Base-by-base conservation (phyloP, 805 yeast species). In the Wickerhamomyces hampshirensis region DNA sequence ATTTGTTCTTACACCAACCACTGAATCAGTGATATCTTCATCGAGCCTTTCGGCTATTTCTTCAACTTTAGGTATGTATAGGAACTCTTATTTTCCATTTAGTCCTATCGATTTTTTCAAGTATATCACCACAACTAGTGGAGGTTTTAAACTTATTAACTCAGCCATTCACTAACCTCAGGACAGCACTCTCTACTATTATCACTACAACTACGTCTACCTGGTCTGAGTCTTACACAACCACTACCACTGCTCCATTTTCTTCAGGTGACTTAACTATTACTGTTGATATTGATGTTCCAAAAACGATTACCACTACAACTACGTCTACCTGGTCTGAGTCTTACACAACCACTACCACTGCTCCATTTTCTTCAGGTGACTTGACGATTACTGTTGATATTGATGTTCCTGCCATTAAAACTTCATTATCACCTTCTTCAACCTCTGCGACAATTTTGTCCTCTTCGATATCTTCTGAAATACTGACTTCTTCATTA, bases 311-410 rank as follows among this genome's bases (percentile, higher is more conserved):
- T n/a, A 24, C 38, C 4, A 8, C 9, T n/a, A 37, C 36, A 9
- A 16, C 8, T 19, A 28, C 35, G n/a, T 28, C 28, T 19, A 15
- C 30, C 14, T 21, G 23, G 27, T 9, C 28, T 5, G 31, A n/a
- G 18, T n/a, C 17, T 10, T 23, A 11, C 18, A 21, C 31, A 18
- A 27, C 17, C 18, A 58, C 63, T 5, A 24, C 41, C 10, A 47
- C 51, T n/a, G 44, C 35, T 7, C 50, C 57, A 9, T 42, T 53
- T 2, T n/a, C 48, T 49, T 17, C 38, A 34, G 40, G 40, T 21
- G 36, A 37, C 9, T 32, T 43, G n/a, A 47, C 55, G 6, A 41
- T 32, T 13, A 30, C 42, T 21, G 37, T 38, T 28, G 43, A 26
- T 26, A 36, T 38, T 24, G 15, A 35, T 13, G 33, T 26, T 28